phyloP scores from a whole-genome alignment of 306 rosid genomes.

The Coriaria nepalensis region DNA sequence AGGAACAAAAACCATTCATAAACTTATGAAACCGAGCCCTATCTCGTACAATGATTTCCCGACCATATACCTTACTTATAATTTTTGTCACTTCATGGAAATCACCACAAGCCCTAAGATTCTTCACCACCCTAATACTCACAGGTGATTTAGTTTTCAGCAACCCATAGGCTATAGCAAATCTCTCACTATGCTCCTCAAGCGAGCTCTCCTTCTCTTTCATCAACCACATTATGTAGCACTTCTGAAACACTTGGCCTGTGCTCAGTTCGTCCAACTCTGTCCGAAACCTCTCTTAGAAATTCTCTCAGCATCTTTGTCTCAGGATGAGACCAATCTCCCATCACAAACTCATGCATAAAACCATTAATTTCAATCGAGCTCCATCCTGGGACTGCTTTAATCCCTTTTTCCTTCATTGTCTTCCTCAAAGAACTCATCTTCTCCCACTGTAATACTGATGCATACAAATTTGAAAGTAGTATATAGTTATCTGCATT shows the following conservation, averaged over 20 bases:
- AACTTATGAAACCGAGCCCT: conserved; percentile 2
- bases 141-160: background rate
- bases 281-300: conserved; percentile 5
- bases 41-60: conserved; percentile 4
- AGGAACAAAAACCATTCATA: conserved; percentile 3
- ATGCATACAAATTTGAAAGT: conserved; percentile 21
- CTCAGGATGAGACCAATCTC: conserved; percentile 19
- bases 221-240: conserved; percentile 10
- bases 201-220: conserved; percentile 13
- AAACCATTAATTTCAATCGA: conserved; percentile 16
- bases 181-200: conserved; percentile 15
- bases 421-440: conserved; percentile 14
- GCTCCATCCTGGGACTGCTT: conserved; percentile 14
- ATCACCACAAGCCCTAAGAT: background rate
- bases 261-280: conserved; percentile 4
- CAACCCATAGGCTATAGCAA: conserved; percentile 10
- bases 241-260: conserved; percentile 12
- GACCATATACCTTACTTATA: conserved; percentile 1
- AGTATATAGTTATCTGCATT: conserved; percentile 16
- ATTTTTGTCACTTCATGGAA: conserved; percentile 9
- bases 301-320: conserved; percentile 4
- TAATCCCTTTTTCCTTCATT: conserved; percentile 16
- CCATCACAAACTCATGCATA: conserved; percentile 15
- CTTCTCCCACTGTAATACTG: conserved; percentile 21
- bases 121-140: conserved; percentile 4